Percentiles rank a stretch among this genome's conserved stretches.
These are phyloP conservation scores for Veloporphyrellus conicus DNA, from an alignment of 1,284 basidiomycete species.

Conservation along the genomic window DNA sequence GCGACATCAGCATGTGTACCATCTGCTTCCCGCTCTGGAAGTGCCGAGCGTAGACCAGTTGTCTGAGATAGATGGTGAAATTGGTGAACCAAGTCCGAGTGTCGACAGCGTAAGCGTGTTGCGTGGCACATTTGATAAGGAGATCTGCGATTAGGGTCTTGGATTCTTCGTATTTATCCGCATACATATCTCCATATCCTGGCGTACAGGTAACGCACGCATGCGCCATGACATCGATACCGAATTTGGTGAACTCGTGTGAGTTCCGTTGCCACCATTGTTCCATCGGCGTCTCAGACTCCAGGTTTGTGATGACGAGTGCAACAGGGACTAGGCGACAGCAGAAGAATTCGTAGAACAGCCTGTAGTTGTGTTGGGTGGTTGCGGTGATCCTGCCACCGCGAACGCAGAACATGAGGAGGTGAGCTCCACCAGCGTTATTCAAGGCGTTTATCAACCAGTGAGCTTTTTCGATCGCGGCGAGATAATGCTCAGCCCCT, in stretches of 20 bases:
- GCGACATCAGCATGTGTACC: slow-evolving; percentile 21
- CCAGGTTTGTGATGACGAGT: slow-evolving; percentile 29
- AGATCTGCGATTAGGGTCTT: slow-evolving; percentile 26
- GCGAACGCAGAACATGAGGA: slow-evolving; percentile 33
- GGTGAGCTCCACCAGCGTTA: slow-evolving; percentile 24
- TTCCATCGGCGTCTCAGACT: slow-evolving; percentile 31
- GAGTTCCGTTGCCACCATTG: slow-evolving; percentile 29
- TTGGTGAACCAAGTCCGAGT: slow-evolving; percentile 26
- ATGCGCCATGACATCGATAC: slow-evolving; percentile 23
- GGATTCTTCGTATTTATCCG: slow-evolving; percentile 30
- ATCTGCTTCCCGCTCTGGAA: slow-evolving; percentile 25
- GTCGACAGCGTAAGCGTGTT: slow-evolving; percentile 23
- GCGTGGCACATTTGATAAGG: slow-evolving; percentile 20
- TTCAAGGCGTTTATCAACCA: slow-evolving; percentile 21
- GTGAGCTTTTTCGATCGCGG: slow-evolving; percentile 31
- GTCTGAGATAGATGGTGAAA: slow-evolving; percentile 25
- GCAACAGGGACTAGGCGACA: slow-evolving; percentile 29
- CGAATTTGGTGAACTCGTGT: slow-evolving; percentile 24
- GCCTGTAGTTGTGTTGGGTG: slow-evolving; percentile 31
- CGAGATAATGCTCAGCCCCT: slow-evolving; percentile 25
- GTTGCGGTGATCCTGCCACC: slow-evolving; percentile 32
- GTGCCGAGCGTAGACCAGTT: slow-evolving; percentile 22
- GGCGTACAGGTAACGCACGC: slow-evolving; percentile 29
- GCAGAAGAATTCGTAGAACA: slow-evolving; percentile 32
- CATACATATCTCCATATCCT: slow-evolving; percentile 28